Evolutionary conservation across 2,329 filamentous ascomycete species (phyloP).

Genomic region (Aspergillus cejpii): DNA sequence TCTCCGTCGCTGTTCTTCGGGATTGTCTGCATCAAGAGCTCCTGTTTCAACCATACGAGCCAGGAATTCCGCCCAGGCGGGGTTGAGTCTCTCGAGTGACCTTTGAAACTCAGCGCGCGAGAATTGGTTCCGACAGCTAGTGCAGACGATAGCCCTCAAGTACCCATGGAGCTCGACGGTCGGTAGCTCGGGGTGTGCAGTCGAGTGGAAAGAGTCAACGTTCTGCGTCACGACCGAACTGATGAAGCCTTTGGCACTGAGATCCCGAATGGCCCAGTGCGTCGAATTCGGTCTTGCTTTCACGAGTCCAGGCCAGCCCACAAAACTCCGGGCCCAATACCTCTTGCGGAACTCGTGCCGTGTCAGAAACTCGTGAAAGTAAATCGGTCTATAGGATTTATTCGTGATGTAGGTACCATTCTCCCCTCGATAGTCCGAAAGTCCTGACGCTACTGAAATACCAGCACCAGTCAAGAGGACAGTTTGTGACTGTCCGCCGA

Average conservation of each 20-base stretch:
- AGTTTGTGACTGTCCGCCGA: slow-evolving; percentile 49
- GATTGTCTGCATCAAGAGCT: slow-evolving; percentile 70
- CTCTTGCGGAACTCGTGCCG: slow-evolving; percentile 80
- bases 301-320: slow-evolving; percentile 80
- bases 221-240: slow-evolving; percentile 85
- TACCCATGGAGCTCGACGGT: slow-evolving; percentile 90
- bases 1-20: slow-evolving; percentile 57
- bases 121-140: slow-evolving; percentile 66
- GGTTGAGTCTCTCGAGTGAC: slow-evolving; percentile 71
- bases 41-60: slow-evolving; percentile 64
- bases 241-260: slow-evolving; percentile 66
- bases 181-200: slow-evolving; percentile 64
- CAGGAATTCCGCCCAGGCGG: slow-evolving; percentile 74
- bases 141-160: slow-evolving; percentile 71
- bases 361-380: slow-evolving; percentile 78
- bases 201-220: slow-evolving; percentile 86
- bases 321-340: slow-evolving; percentile 92
- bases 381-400: slow-evolving; percentile 83
- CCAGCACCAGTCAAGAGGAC: slow-evolving; percentile 75
- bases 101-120: slow-evolving; percentile 68
- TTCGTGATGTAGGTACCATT: slow-evolving; percentile 92
- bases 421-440: slow-evolving; percentile 84
- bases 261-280: slow-evolving; percentile 67
- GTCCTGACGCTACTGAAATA: slow-evolving; percentile 83
- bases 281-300: slow-evolving; percentile 71